Evolutionary conservation across 306 rosid genomes (phyloP).

Genomic region (Erythrophleum fordii): DNA sequence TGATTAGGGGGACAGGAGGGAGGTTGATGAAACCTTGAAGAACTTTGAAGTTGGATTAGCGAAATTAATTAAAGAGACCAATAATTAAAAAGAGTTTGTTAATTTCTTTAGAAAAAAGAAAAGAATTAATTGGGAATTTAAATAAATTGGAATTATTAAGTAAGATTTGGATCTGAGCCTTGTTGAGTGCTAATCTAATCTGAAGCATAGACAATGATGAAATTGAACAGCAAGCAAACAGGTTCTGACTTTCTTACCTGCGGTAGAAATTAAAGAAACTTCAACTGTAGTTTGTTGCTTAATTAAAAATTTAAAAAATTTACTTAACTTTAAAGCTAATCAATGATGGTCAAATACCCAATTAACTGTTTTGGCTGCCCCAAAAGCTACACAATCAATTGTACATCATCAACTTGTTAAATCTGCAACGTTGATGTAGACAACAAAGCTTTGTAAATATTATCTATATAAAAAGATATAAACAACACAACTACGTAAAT

Average conservation of each 20-base stretch:
- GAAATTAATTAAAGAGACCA: conserved; percentile 17
- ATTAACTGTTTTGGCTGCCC: not conserved
- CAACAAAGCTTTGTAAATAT: too few relatives aligned
- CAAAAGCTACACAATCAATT: not conserved
- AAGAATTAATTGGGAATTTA: conserved; percentile 36
- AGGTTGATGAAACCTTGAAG: conserved; percentile 28
- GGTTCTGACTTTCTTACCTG: conserved; percentile 3
- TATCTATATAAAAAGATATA: too few relatives aligned
- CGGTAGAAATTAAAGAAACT: conserved; percentile 16
- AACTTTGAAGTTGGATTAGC: conserved; percentile 9
- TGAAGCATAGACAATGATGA: not conserved
- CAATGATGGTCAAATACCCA: not conserved
- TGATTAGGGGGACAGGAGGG: conserved; percentile 25
- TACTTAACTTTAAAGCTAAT: not conserved
- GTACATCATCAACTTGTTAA: not conserved
- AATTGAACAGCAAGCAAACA: conserved; percentile 36
- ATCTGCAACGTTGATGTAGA: too few relatives aligned
- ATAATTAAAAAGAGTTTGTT: not conserved
- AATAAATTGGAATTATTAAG: conserved; percentile 24
- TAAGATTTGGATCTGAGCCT: conserved; percentile 45
- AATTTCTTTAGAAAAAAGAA: not conserved
- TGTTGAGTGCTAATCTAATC: not conserved
- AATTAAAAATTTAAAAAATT: not conserved
- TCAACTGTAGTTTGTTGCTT: not conserved
- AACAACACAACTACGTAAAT: too few relatives aligned